Evolutionary conservation across 805 yeast genomes (phyloP), one percentile per base, ranked within the genome.

Genomic region (Wilhelminamyces savonicus): DNA sequence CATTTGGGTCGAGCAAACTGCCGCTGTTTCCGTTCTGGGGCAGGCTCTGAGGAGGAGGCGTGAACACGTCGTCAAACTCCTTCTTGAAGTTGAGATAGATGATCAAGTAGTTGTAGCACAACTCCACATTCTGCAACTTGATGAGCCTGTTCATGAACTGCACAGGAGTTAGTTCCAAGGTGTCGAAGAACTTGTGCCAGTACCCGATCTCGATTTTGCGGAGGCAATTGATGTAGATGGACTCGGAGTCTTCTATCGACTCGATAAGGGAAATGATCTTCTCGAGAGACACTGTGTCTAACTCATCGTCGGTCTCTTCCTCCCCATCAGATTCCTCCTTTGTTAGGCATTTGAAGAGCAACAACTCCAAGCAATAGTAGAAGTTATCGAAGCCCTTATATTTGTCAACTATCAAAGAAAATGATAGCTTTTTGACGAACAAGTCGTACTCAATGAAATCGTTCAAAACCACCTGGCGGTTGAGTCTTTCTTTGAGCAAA

Each of bases 191-290:
- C n/a, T 46, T 48, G 4, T 51, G 29, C 82, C 82, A 76, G 44
- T 69, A 70, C 23, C 59, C 63, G 28, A 69, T 62, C 42, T 76
- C 82, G 11, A 74, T 75, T 36, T 76, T 76, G 19, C 82, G 54
- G 20, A 78, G 69, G 41, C 80, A 74, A 36, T 69, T 72, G 26
- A 73, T 57, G 31, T 63, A 66, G n/a, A 74, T 62, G 4, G 46
- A 44, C 30, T 54, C 59, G 4, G 50, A 39, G 9, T 36, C 30
- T 7, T 31, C 31, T 13, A 32, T 34, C 13, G 21, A 25, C 21
- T 44, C 36, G 3, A 57, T 43, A 18, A 58, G 40, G 12, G 29
- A 30, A 17, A 31, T 31, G 8, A n/a, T n/a, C n/a, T n/a, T n/a
- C n/a, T n/a, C n/a, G n/a, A n/a, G n/a, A 17, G 23, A 21, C 23